Evolutionary conservation across 2,329 filamentous ascomycete species (phyloP), one percentile per base, ranked within the genome.

Genomic region (Ophiocordyceps sinensis): DNA sequence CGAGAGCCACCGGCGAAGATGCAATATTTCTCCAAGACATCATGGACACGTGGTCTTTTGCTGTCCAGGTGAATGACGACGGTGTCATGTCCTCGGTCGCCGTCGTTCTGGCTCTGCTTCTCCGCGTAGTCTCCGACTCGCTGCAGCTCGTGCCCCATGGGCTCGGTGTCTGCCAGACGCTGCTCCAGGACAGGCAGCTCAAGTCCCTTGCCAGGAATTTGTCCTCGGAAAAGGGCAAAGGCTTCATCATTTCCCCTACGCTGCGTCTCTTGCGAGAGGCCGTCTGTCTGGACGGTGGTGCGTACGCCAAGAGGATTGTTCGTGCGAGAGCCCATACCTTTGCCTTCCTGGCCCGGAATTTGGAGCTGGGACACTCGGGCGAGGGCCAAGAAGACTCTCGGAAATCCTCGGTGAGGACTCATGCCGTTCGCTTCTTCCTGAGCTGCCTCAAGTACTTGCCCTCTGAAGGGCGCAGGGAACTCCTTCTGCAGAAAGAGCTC

Each of bases 21-120:
- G 68, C 73, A 7, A 67, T 79, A 21, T 85, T 80, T 50, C 73
- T 96, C 28, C 65, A 73, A 2, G 85, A 94, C 51, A 65, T 96
- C 32, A 83, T 93, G 62, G 83, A 93, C 51, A 86, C 79, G 44
- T 96, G 89, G 89, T 79, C 77, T 38, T 87, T 84, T 63, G 87
- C 84, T 4, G 77, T 78, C 28, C 79, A 85, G 56, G 77, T 77
- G 48, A 85, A 85, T 55, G 82, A 88, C 50, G 87, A 94, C 44
- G 75, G 78, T 41, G 67, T 95, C 44, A 73, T 91, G 55, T 89
- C 87, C 1, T 76, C 85, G 8, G 77, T 91, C 3, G 79, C 83
- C 2, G 84, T 89, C 1, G 79, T 87, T 8, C 65, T 98, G 28
- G 85, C 85, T 2, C 71, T 94, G 17, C 72, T 96, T 37, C 67